phyloP scores from a whole-genome alignment of 2,329 filamentous ascomycete species.

The Didymella sp. region DNA sequence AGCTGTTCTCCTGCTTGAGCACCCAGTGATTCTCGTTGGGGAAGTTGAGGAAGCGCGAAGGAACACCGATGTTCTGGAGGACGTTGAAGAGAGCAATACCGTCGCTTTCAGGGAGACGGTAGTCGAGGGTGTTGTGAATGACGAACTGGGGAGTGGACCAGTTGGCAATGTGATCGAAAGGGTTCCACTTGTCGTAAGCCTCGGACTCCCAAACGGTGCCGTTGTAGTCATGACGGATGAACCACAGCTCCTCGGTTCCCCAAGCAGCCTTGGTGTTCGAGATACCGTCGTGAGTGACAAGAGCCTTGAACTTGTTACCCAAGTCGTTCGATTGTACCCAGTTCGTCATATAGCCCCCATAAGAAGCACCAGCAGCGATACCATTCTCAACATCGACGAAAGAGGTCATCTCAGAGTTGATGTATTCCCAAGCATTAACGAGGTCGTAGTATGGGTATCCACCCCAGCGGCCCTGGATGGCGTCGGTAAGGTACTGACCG shows the following conservation, averaged over 20 bases:
- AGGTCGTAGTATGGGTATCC: constrained; percentile 85
- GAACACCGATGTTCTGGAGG: constrained; percentile 75
- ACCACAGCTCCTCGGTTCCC: constrained; percentile 59
- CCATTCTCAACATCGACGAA: constrained; percentile 74
- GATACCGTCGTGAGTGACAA: constrained; percentile 88
- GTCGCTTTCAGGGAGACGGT: constrained; percentile 83
- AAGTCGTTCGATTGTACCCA: constrained; percentile 90
- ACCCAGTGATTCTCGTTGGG: constrained; percentile 85
- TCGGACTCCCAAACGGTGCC: constrained; percentile 43
- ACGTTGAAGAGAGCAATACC: constrained; percentile 86
- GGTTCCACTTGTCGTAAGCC: constrained; percentile 65
- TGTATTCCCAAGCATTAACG: constrained; percentile 77
- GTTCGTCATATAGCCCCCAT: constrained; percentile 61
- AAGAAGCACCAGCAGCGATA: constrained; percentile 72
- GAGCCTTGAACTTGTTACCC: constrained; percentile 82
- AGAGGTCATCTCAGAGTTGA: constrained; percentile 65
- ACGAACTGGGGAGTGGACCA: constrained; percentile 89
- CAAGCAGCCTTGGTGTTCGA: constrained; percentile 65
- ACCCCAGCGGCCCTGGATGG: constrained; percentile 82
- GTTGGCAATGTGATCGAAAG: constrained; percentile 64
- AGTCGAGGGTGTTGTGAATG: constrained; percentile 90
- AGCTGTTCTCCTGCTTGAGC: constrained; percentile 84
- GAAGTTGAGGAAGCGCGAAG: constrained; percentile 80
- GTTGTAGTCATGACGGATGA: constrained; percentile 56
- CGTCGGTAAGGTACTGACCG: constrained; percentile 77